A percentile compares a stretch with the other conserved stretches of the same genome.
Conservation (phyloP, 2,329 filamentous ascomycete genomes). For the Waltergamsia citrina region DNA sequence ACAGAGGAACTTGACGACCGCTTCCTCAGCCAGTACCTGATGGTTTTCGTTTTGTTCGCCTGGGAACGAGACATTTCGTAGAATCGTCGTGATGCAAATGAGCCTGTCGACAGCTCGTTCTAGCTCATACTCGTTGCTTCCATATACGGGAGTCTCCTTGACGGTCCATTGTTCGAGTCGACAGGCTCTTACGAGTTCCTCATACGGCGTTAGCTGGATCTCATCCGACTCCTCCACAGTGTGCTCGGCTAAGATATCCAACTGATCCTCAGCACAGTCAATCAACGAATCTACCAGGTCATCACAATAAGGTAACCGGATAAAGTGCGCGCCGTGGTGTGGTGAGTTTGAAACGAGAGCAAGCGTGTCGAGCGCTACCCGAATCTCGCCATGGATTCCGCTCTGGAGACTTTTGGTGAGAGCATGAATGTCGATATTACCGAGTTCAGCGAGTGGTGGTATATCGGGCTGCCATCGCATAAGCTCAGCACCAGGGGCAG, state of each 20-base stretch:
- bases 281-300: constrained; percentile 82
- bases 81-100: constrained; percentile 82
- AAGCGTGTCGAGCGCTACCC: constrained; percentile 78
- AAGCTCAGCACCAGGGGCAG: constrained; percentile 57
- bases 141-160: constrained; percentile 64
- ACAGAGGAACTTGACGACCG: constrained; percentile 75
- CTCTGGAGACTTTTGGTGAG: constrained; percentile 84
- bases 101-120: constrained; percentile 80
- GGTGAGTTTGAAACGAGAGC: constrained; percentile 56
- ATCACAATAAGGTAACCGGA: constrained; percentile 66
- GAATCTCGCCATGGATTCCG: constrained; percentile 82
- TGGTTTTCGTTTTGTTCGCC: constrained; percentile 56
- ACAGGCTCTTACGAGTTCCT: constrained; percentile 76
- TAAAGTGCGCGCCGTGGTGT: constrained; percentile 53
- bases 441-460: constrained; percentile 68
- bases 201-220: constrained; percentile 74
- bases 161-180: constrained; percentile 63
- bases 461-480: constrained; percentile 62
- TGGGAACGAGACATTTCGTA: constrained; percentile 87
- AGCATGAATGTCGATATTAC: constrained; percentile 82
- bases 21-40: constrained; percentile 59
- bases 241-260: constrained; percentile 76
- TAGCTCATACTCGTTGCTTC: constrained; percentile 68
- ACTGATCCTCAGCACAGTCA: constrained; percentile 84
- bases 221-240: constrained; percentile 80